Evolutionary conservation across 2,329 filamentous ascomycete genomes (phyloP), one percentile per base, ranked within the genome.

Genomic region (Clarireedia homoeocarpa): DNA sequence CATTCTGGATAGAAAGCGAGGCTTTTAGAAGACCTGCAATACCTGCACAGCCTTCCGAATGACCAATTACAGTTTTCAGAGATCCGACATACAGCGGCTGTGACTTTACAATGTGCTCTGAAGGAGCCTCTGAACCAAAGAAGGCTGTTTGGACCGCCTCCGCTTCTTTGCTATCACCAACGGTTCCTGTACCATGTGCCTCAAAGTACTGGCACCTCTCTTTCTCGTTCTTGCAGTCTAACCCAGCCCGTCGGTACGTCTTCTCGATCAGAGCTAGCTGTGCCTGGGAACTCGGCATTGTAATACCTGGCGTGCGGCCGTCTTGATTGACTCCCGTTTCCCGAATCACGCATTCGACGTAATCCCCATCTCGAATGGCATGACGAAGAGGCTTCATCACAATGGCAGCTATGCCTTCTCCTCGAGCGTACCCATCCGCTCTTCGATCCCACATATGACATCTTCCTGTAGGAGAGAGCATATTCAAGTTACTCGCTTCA

Each of bases 331-430:
- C 71, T 3, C 55, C 57, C 20, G 59, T 56, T 23, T 59, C 58
- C 6, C 79, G 74, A 54, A 84, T 77, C 24, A 83, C 72, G 12
- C 74, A 77, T 5, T 78, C 74, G 56, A 83, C 79, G 0, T 75
- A 75, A 63, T 86, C 82, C n/a, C 80, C 79, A 61, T 82, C 78
- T 12, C 71, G 70, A 6, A 85, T 61, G 1, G 83, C 84, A 64
- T 82, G 76, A 5, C 73, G 70, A 0, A 86, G 69, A 1, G 74
- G 74, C 67, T 86, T 86, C 46, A 87, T 64, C 3, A 85, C 63
- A 1, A 86, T 67, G 12, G 80, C 74, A 0, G 75, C 80, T 26
- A 81, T 72, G 0, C 83, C 84, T 61, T 87, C 84, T 4, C 61
- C 61, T 15, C 61, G 54, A 1, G 54, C 60, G 30, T 63, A 63